Base-by-base conservation (phyloP, 148 eudicot species). In the Cornus suecica region DNA sequence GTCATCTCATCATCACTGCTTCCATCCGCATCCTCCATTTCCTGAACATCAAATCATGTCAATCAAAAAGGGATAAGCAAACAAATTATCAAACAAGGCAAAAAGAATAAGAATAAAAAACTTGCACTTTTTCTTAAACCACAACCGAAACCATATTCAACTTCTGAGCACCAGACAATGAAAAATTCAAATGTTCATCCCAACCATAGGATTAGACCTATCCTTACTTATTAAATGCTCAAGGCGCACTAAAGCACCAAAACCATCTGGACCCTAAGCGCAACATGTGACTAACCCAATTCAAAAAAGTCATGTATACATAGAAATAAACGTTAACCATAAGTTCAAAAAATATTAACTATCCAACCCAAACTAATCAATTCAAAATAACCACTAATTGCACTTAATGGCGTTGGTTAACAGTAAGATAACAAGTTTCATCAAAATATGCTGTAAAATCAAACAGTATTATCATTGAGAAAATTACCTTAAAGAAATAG, bases 1-100 rank as follows among this genome's bases (percentile, higher is more conserved):
- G 86, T 82, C 65, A 58, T 69, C 5, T 82, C 78, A 1, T 70
- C 70, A 22, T 84, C 87, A 29, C 56, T 76, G 25, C 42, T 77
- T 20, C 73, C 79, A 24, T 76, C 85, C n/a, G 29, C 54, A 63
- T 69, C 81, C 14, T 62, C 79, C 75, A 76, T 73, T 13, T 78
- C 87, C 87, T 84, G 74, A 27, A 27, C 54, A 69, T 23, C 45
- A 27, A 63, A 51, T 26, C 28, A 8, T 23, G n/a, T 27, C 26
- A 42, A 26, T 15, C 2, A 62, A 60, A 30, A 56, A 70, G 16
- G 16, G 23, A 25, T 5, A 20, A 28, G 0, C 2, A n/a, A 3
- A 13, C 3, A 52, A 18, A 2, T 52, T 10, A 27, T 26, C 65
- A 16, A 32, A 30, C 23, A 24, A 16, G 58, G 1, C 14, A 22